These are phyloP conservation scores for Cyberlindnera japonica DNA, from an alignment of 805 yeast species.

Conservation along the genomic window DNA sequence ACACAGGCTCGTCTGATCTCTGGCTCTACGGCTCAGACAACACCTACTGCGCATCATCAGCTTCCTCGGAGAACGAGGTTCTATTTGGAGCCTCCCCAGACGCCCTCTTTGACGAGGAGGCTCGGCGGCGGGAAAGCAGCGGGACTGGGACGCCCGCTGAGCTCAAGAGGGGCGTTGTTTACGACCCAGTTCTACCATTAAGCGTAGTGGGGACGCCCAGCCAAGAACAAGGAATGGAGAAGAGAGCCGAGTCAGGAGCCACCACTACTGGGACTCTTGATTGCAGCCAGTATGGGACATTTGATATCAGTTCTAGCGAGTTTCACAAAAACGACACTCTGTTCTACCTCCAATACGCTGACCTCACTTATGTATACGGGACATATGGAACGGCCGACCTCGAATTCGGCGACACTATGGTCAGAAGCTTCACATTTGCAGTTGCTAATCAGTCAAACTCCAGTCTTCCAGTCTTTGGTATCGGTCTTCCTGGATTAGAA, in stretches of 20 bases:
- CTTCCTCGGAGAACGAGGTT: background rate
- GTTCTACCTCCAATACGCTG: too few relatives aligned
- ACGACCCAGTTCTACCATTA: too few relatives aligned
- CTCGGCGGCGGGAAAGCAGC: background rate
- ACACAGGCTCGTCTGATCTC: constrained; percentile 35
- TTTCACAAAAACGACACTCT: constrained; percentile 11
- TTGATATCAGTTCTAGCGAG: too few relatives aligned
- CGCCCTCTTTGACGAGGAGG: background rate
- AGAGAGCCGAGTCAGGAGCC: too few relatives aligned
- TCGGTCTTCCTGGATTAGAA: constrained; percentile 9
- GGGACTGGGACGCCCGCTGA: background rate
- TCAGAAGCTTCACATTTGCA: constrained; percentile 59
- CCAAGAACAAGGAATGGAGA: too few relatives aligned
- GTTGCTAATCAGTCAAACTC: constrained; percentile 58
- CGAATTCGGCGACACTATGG: constrained; percentile 36
- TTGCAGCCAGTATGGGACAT: too few relatives aligned
- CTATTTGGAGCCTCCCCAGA: background rate
- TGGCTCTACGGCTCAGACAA: constrained; percentile 31
- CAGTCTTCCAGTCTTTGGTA: constrained; percentile 34
- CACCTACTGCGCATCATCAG: constrained; percentile 25
- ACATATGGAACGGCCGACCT: constrained; percentile 62
- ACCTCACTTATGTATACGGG: constrained; percentile 51
- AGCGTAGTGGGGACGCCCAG: too few relatives aligned
- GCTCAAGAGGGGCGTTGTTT: background rate
- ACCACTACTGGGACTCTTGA: too few relatives aligned